Evolutionary conservation across 257 asterid genomes (phyloP).

Genomic region (Nicotiana tabacum): DNA sequence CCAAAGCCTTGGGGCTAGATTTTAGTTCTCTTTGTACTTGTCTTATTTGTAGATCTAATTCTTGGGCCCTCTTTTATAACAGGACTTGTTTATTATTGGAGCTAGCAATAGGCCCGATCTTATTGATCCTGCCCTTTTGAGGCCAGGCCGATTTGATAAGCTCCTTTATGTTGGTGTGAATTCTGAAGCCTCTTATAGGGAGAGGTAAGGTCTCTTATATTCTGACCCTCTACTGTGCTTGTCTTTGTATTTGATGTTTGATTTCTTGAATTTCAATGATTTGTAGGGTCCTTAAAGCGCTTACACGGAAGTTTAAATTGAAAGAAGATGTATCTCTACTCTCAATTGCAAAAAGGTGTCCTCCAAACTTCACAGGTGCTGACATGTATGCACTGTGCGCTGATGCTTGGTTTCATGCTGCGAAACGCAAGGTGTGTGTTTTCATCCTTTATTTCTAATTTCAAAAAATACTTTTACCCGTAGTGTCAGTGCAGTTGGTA

Average conservation of each 20-base stretch:
- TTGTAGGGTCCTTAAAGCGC: slow-evolving; percentile 81
- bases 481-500: neutral
- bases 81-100: slow-evolving; percentile 97
- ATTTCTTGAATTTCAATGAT: neutral
- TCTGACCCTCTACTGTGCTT: neutral
- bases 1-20: neutral
- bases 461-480: neutral
- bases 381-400: slow-evolving; percentile 98
- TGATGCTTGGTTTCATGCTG: slow-evolving; percentile 99
- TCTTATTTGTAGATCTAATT: neutral
- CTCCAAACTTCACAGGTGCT: slow-evolving; percentile 95
- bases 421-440: slow-evolving; percentile 62
- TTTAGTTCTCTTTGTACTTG: neutral
- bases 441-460: neutral
- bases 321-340: slow-evolving; percentile 68
- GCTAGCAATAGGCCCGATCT: slow-evolving; percentile 99
- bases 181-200: slow-evolving; percentile 88
- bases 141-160: slow-evolving; percentile 99
- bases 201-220: slow-evolving; percentile 45
- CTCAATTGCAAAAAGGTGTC: slow-evolving; percentile 79
- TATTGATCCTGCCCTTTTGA: slow-evolving; percentile 84
- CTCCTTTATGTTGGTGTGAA: slow-evolving; percentile 97
- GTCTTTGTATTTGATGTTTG: neutral
- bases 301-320: slow-evolving; percentile 78
- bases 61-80: slow-evolving; percentile 6